Evolutionary conservation across 345 rosid genomes (phyloP).

Genomic region (Jatropha curcas): DNA sequence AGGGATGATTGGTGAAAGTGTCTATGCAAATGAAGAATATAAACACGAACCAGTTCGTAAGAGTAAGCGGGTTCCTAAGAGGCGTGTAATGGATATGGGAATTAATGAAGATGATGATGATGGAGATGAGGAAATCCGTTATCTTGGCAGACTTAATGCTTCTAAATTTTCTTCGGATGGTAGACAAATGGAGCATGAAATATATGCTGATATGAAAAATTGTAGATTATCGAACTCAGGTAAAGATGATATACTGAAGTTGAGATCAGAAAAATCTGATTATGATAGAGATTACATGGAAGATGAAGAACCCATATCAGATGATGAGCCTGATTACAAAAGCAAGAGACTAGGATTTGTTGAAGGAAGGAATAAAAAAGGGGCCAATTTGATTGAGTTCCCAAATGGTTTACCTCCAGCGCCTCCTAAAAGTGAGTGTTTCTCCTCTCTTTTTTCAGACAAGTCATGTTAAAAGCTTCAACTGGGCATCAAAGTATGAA

Average conservation of each 20-base stretch:
- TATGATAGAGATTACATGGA: slow-evolving; percentile 11
- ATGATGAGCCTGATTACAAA: slow-evolving; percentile 11
- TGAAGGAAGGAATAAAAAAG: slow-evolving; percentile 19
- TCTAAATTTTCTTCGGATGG: slow-evolving; percentile 12
- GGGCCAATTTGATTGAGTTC: slow-evolving; percentile 20
- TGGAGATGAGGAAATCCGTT: slow-evolving; percentile 21
- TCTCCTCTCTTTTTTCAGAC: neutral
- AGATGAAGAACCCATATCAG: slow-evolving; percentile 19
- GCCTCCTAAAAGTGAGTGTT: slow-evolving; percentile 26
- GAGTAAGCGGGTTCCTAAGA: slow-evolving; percentile 29
- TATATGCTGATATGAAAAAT: neutral
- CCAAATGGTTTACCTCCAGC: slow-evolving; percentile 29
- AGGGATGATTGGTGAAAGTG: slow-evolving; percentile 22
- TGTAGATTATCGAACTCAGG: slow-evolving; percentile 1
- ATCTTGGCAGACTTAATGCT: slow-evolving; percentile 20
- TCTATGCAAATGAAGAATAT: neutral
- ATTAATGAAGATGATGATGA: slow-evolving; percentile 20
- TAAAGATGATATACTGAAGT: slow-evolving; percentile 6
- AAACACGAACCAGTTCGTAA: slow-evolving; percentile 24
- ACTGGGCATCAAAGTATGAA: neutral
- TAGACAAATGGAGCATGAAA: slow-evolving; percentile 7
- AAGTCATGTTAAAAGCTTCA: neutral
- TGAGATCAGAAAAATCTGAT: neutral
- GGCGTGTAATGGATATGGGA: slow-evolving; percentile 24
- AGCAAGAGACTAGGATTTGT: slow-evolving; percentile 20